A percentile compares a stretch with the other conserved stretches of the same genome.
Evolutionary conservation across 1,284 basidiomycete species (phyloP).

Genomic region (Moniliella sp.): DNA sequence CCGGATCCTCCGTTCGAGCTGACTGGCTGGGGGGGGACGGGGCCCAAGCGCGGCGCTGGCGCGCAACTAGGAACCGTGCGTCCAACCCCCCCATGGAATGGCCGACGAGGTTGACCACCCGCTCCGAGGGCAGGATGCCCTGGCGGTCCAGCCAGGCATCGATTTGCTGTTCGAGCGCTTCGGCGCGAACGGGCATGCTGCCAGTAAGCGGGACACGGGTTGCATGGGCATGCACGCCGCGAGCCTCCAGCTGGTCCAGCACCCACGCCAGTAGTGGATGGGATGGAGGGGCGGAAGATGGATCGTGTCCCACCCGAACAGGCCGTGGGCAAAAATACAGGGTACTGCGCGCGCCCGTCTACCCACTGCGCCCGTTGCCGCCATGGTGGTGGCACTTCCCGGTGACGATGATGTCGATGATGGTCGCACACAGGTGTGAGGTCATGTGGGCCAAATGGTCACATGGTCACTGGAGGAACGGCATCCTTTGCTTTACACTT

Average conservation of each 20-base stretch:
- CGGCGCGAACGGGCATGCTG: conserved; percentile 52
- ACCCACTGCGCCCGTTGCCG: too few relatives aligned
- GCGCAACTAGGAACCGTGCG: conserved; percentile 53
- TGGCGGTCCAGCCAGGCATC: conserved; percentile 53
- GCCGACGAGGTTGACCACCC: conserved; percentile 69
- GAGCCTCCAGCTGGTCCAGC: conserved; percentile 63
- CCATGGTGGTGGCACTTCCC: too few relatives aligned
- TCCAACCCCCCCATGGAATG: conserved; percentile 90
- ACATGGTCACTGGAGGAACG: too few relatives aligned
- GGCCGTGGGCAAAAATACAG: conserved; percentile 5
- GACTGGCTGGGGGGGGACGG: too few relatives aligned
- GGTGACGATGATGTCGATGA: too few relatives aligned
- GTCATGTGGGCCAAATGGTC: too few relatives aligned
- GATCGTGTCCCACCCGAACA: conserved; percentile 24
- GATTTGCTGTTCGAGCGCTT: conserved; percentile 53
- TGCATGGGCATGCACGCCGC: conserved; percentile 70
- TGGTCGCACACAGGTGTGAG: too few relatives aligned
- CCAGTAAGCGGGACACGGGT: conserved; percentile 59
- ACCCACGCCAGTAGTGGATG: conserved; percentile 89
- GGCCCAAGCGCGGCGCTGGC: too few relatives aligned
- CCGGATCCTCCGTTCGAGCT: too few relatives aligned
- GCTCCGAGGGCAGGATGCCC: too few relatives aligned
- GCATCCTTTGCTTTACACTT: too few relatives aligned
- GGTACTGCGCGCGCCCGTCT: too few relatives aligned
- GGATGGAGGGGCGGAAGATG: conserved; percentile 55